phyloP scores from a whole-genome alignment of 805 yeast genomes.

The Lipomyces mesembrius region DNA sequence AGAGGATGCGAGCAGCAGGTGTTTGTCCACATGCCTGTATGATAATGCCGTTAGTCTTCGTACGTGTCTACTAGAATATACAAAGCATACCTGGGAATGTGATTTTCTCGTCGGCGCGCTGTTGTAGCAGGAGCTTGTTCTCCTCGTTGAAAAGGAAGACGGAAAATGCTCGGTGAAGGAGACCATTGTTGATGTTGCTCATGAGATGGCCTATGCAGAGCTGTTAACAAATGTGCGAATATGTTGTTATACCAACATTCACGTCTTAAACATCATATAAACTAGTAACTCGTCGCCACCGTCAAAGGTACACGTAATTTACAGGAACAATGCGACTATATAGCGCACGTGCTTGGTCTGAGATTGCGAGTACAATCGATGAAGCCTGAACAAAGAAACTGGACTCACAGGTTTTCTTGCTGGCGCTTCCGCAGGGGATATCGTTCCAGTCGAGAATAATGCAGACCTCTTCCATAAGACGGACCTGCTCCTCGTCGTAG shows the following conservation, averaged over 20 bases:
- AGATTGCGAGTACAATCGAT: not conserved
- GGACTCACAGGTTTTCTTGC: slow-evolving; percentile 74
- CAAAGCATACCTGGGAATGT: slow-evolving; percentile 69
- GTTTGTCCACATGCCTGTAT: slow-evolving; percentile 84
- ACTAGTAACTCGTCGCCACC: not conserved
- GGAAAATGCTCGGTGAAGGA: slow-evolving; percentile 93
- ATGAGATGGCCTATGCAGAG: slow-evolving; percentile 54
- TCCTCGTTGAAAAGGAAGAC: slow-evolving; percentile 87
- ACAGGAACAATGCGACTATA: not conserved
- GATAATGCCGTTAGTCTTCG: not conserved
- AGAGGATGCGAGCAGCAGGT: slow-evolving; percentile 99
- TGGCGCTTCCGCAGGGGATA: slow-evolving; percentile 86
- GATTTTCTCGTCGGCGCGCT: slow-evolving; percentile 94
- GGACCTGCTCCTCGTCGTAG: slow-evolving; percentile 92
- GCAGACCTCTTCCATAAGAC: slow-evolving; percentile 94
- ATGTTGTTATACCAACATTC: not conserved
- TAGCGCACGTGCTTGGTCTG: not conserved
- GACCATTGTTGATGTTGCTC: slow-evolving; percentile 83
- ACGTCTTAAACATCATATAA: not conserved
- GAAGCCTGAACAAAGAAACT: not conserved
- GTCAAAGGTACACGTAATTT: not conserved
- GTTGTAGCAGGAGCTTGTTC: slow-evolving; percentile 81
- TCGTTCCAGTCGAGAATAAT: slow-evolving; percentile 90
- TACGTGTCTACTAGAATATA: not conserved
- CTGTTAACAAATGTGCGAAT: not conserved